Base-by-base conservation (phyloP, 306 rosid species). In the Vigna reflexopilosa region DNA sequence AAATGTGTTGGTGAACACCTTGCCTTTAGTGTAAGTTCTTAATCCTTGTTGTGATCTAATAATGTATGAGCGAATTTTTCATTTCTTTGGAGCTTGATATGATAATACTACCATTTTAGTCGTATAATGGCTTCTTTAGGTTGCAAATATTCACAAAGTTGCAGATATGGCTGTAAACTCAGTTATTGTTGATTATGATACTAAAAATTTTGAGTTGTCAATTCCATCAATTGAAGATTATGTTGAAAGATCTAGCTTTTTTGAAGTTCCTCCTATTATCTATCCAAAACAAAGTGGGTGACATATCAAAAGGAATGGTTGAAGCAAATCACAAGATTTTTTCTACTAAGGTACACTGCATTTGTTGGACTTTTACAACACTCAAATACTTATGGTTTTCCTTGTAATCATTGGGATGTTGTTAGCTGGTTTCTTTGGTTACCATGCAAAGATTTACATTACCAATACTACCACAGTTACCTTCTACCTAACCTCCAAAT, bases 141-240 rank as follows among this genome's bases (percentile, higher is more conserved):
- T 82, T 81, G 98, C 97, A 67, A 89, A 95, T 83, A 74, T 59
- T 17, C 19, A 17, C 19, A 17, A 17, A 17, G 19, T 17, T 17
- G 98, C 97, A 67, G 90, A 95, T 83, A 74, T 59, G 64, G 97
- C 90, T 44, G 96, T 91, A 85, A 79, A 81, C 40, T 51, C 81
- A 17, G 92, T 93, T 4, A 75, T 88, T 72, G 90, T 92, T 66
- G 89, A 88, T 78, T 95, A 92, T 13, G 91, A 87, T 63, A 17
- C 71, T 69, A 86, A 91, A 80, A 80, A 87, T 81, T 73, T 92
- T 70, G 93, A 86, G 51, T 77, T 81, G 44, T 97, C 98, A 12
- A 87, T 95, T 75, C 82, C 92, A 8, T 82, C 96, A 1, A 90
- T 95, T 40, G 98, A 92, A 78, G 96, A 95, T 78, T 96, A 98